A percentile compares a stretch with the other conserved stretches of the same genome.
These are phyloP conservation scores for Fusarium sublunatum DNA, from an alignment of 2,329 filamentous ascomycete species.

Conservation along the genomic window DNA sequence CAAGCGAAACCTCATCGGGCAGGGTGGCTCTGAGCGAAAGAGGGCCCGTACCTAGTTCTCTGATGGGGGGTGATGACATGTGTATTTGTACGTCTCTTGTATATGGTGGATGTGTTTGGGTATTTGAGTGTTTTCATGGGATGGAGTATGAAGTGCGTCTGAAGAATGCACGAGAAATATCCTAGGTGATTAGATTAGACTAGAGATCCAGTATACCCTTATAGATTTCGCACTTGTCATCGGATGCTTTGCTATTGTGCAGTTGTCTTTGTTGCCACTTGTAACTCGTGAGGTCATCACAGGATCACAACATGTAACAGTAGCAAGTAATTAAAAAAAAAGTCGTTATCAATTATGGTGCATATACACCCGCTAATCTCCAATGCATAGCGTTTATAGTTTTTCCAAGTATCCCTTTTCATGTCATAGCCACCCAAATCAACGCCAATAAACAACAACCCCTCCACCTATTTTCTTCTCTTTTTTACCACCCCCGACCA, in stretches of 20 bases:
- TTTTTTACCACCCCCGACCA: slow-evolving; percentile 81
- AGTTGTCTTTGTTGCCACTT: no score
- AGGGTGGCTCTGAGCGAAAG: slow-evolving; percentile 23
- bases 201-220: not conserved
- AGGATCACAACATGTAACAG: not conserved
- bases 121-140: not conserved
- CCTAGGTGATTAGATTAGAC: not conserved
- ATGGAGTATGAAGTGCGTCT: not conserved
- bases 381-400: slow-evolving; percentile 9
- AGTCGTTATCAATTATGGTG: slow-evolving; percentile 29
- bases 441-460: slow-evolving; percentile 21
- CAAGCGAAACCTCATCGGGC: slow-evolving; percentile 32
- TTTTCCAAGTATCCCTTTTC: not conserved
- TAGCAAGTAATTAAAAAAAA: not conserved
- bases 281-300: not conserved
- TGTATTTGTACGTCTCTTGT: not conserved
- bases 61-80: not conserved
- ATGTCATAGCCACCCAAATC: slow-evolving; percentile 28
- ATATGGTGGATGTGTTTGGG: not conserved
- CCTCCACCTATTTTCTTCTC: no score
- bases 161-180: not conserved
- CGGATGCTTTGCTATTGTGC: not conserved
- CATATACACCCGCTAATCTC: slow-evolving; percentile 26
- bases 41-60: not conserved
- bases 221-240: not conserved